phyloP scores from a whole-genome alignment of 768 basidiomycete species.

The Austroboletus eburneus region DNA sequence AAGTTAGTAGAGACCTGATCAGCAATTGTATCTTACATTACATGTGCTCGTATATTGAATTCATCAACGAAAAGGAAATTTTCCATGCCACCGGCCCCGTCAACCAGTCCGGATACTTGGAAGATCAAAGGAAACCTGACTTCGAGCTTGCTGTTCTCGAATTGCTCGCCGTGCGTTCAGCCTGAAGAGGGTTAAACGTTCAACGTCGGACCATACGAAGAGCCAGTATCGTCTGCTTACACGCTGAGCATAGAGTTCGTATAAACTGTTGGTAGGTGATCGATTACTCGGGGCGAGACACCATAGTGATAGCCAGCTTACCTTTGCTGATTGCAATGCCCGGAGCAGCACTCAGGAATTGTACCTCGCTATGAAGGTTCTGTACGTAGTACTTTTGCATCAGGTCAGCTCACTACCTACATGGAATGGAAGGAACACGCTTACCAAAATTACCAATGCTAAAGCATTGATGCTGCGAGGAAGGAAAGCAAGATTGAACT shows the following conservation, averaged over 20 bases:
- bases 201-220: too few species aligned
- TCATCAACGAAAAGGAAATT: too few species aligned
- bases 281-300: not conserved
- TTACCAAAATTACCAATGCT: slow-evolving; percentile 11
- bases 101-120: slow-evolving; percentile 17
- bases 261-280: slow-evolving; percentile 9
- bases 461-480: slow-evolving; percentile 8
- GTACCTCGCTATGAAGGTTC: not conserved
- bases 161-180: slow-evolving; percentile 16
- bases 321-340: slow-evolving; percentile 16
- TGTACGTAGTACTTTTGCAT: slow-evolving; percentile 16
- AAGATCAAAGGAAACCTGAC: slow-evolving; percentile 7
- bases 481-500: not conserved
- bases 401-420: not conserved
- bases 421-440: not conserved
- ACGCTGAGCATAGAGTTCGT: slow-evolving; percentile 24
- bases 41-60: too few species aligned
- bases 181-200: not conserved
- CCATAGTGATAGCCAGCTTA: not conserved
- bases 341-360: slow-evolving; percentile 6
- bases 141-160: slow-evolving; percentile 11
- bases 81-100: not conserved
- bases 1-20: too few species aligned
- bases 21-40: too few species aligned
- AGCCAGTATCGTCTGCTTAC: too few species aligned